These are phyloP conservation scores for Penicillium freii DNA, from an alignment of 2,329 filamentous ascomycete genomes.

Conservation along the genomic window DNA sequence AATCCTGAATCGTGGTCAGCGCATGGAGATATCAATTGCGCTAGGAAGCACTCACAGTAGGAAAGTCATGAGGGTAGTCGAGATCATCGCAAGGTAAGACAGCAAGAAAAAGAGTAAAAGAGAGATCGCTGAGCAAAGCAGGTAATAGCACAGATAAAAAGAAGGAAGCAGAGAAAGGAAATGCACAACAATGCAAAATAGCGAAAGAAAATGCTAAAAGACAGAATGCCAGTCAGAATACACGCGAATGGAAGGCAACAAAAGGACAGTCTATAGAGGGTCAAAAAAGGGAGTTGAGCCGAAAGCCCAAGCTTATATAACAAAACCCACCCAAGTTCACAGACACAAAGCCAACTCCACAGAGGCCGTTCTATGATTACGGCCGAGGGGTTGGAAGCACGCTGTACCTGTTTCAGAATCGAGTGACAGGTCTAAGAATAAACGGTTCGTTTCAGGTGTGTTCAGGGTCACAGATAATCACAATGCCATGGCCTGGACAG, in stretches of 20 bases:
- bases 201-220: constrained; percentile 8
- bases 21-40: background rate
- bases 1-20: constrained; percentile 28
- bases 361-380: constrained; percentile 25
- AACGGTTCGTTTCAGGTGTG: constrained; percentile 20
- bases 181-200: constrained; percentile 8
- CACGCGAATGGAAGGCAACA: constrained; percentile 7
- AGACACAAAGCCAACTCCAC: constrained; percentile 11
- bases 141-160: background rate
- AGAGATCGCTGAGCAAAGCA: constrained; percentile 2
- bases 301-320: constrained; percentile 2
- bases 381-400: constrained; percentile 2
- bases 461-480: constrained; percentile 3
- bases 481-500: constrained; percentile 16
- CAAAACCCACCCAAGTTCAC: background rate
- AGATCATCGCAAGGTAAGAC: constrained; percentile 27
- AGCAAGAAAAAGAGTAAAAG: constrained; percentile 9
- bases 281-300: background rate
- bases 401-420: constrained; percentile 23
- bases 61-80: constrained; percentile 39
- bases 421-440: constrained; percentile 26
- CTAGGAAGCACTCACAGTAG: constrained; percentile 30
- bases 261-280: constrained; percentile 8
- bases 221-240: constrained; percentile 2
- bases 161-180: background rate